Evolutionary conservation across 108 stramenopile species (phyloP), one percentile per base, ranked within the genome.

Genomic region (Aurantiochytrium sp.): DNA sequence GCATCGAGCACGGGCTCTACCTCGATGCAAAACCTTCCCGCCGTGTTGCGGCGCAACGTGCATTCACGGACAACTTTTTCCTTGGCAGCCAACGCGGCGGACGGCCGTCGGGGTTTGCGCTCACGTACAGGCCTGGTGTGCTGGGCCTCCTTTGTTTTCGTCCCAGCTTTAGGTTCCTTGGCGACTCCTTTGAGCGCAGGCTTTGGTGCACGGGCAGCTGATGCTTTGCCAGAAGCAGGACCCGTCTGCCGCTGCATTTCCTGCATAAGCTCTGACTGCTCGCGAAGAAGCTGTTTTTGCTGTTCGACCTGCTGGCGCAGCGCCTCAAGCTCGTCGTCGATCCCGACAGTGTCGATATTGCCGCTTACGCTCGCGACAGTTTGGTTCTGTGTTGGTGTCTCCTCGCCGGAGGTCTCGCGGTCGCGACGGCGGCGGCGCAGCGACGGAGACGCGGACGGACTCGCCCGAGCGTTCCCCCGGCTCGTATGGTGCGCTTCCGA

Each of bases 261-360:
- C 22, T 81, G 69, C 69, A 81, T 81, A 22, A 81, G 69, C 69
- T 45, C 42, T 39, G 69, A 39, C 22, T 81, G 69, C 42, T 81
- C 69, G 8, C 42, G 37, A 8, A 81, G 42, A 4, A 81, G 42
- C 42, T 45, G 69, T 37, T 81, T 81, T 45, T 81, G 69, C 0
- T 81, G 41, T 21, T 81, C 69, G 37, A 81, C 69, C 22, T 81
- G 69, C 69, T 81, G 24, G 17, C 69, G 69, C 42, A 81, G 42
- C 27, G 42, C 69, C 15, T 39, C 41, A 22, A 81, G 37, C 36
- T 81, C 69, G 41, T 45, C 69, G 69, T 81, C 27, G 10, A 81
- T 27, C 41, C 22, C 42, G 68, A 6, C 31, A 31, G 27, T 32
- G 31, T 19, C 19, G 68, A 6, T 68, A 32, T 32, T 31, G 12